Conservation (phyloP, 345 rosid species). For the Durio zibethinus region DNA sequence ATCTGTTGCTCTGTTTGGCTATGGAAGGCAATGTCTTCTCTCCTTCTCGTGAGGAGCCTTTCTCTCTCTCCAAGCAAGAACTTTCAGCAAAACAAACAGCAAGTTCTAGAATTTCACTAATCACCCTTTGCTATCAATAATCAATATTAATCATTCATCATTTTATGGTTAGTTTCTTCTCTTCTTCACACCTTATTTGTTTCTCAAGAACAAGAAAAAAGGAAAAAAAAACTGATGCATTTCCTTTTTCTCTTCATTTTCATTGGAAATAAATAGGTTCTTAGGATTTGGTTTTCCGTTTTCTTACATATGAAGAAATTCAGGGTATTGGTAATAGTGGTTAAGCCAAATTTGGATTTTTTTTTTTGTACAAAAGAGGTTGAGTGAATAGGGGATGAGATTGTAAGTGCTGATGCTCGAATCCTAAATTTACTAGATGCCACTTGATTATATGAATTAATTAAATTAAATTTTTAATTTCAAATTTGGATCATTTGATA, state of each 20-base stretch:
- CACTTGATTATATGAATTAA: no score
- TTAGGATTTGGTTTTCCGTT: neutral
- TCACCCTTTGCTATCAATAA: neutral
- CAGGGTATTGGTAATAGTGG: neutral
- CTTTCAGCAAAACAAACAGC: slow-evolving; percentile 7
- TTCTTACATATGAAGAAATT: neutral
- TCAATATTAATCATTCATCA: neutral
- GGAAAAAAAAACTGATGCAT: neutral
- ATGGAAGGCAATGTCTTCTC: neutral
- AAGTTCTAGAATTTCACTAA: neutral
- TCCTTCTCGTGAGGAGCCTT: slow-evolving; percentile 9
- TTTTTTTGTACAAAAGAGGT: no score
- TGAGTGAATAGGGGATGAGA: no score
- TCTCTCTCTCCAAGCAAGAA: slow-evolving; percentile 6
- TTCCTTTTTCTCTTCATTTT: neutral
- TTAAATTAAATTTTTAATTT: no score
- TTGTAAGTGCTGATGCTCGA: no score
- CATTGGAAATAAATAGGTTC: neutral
- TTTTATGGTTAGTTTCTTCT: slow-evolving; percentile 26
- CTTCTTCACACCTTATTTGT: neutral
- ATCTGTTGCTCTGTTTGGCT: slow-evolving; percentile 25
- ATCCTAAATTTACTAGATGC: no score
- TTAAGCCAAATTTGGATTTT: neutral
- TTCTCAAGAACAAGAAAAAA: neutral
- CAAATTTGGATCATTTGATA: no score